Percentiles rank a stretch among this genome's conserved stretches.
These are phyloP conservation scores for Eutrema japonicum DNA, from an alignment of 345 rosid species.

Conservation along the genomic window DNA sequence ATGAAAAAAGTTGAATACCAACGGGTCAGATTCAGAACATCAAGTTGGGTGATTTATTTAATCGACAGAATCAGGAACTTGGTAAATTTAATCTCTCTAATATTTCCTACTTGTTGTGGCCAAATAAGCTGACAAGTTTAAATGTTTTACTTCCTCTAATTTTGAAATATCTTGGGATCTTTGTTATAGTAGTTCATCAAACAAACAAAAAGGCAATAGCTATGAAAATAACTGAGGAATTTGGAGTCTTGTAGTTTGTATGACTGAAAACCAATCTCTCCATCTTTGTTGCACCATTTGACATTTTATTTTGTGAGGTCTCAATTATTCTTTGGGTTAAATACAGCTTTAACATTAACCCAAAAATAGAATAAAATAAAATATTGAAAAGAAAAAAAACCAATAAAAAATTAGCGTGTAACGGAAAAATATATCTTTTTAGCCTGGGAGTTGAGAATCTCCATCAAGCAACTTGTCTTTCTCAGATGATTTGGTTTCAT, in stretches of 20 bases:
- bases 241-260: neutral
- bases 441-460: constrained; percentile 21
- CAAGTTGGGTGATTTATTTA: neutral
- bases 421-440: neutral
- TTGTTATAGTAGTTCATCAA: neutral
- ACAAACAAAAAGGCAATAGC: neutral
- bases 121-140: constrained; percentile 3
- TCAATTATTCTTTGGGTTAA: constrained; percentile 21
- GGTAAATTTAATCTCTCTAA: neutral
- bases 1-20: neutral
- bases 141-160: neutral
- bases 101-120: neutral
- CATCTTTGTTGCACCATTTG: neutral
- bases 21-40: neutral
- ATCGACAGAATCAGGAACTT: neutral
- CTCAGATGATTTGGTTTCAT: constrained; percentile 49
- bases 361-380: neutral
- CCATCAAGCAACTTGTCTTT: constrained; percentile 25
- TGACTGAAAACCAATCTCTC: neutral
- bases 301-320: neutral
- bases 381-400: neutral
- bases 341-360: constrained; percentile 23
- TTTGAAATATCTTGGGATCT: neutral
- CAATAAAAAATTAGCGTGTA: constrained; percentile 30
- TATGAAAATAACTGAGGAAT: neutral